Evolutionary conservation across 345 rosid genomes (phyloP), one percentile per base, ranked within the genome.

Genomic region (Laguncularia racemosa): DNA sequence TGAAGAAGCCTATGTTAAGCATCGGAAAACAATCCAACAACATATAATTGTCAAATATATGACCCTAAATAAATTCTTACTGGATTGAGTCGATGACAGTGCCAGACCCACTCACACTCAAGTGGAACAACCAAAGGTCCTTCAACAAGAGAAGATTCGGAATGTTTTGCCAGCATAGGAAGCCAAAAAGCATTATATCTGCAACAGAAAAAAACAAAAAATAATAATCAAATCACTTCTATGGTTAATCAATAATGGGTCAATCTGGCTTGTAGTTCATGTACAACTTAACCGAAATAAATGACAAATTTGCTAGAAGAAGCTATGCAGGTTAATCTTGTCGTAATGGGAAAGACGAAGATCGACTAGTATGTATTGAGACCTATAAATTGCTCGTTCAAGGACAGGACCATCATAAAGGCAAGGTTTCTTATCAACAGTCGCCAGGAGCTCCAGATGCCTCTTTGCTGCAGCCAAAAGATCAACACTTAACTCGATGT

Each of bases 71-170:
- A 0, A 14, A 20, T 50, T 61, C 80, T 45, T 82, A 93, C 99
- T 10, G 99, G 99, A 56, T 93, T 90, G 62, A 93, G 96, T 75
- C 96, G 72, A 74, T 93, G 99, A 54, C 96, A 93, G 50, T 90
- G 99, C 99, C 97, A 93, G 71, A 93, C 60, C 99, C 97, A 93
- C 74, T 93, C 97, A 79, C 97, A 87, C 48, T 93, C 99, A 50
- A 93, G 83, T 59, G 97, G 99, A 68, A 89, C 95, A 53, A 85
- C 87, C 68, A 90, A 72, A 52, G 84, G 80, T 61, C 84, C 79
- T 61, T 85, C 91, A 21, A 26, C 66, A 73, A 75, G 20, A 14
- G 64, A 68, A 10, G 83, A 69, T 43, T 80, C 82, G 0, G 76
- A 63, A 60, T 73, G 70, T 63, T 79, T 82, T 8, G 91, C 92